Base-by-base conservation (phyloP, 192 early-diverging fungal genomes). In the Linderina pennispora region DNA sequence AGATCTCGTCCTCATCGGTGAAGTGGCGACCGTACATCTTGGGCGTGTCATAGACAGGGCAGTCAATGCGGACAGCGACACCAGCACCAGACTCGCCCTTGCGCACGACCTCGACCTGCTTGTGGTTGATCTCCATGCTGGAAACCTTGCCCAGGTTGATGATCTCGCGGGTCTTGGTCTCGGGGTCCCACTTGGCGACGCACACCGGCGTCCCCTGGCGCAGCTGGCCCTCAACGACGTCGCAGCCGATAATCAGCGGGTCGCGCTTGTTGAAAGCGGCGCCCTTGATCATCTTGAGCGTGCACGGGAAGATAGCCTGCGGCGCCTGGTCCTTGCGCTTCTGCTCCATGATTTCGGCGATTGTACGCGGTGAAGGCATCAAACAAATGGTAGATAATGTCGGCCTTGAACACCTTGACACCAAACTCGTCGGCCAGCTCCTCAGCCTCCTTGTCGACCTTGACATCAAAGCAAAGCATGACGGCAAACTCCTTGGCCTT, bases 351-450 rank as follows among this genome's bases (percentile, higher is more conserved):
- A 99, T 59, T 37, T 79, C 74, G 42, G 79, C 71, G 62, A n/a
- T 74, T 74, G 62, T 99, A 94, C 21, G 80, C 85, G 3, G 82
- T 90, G 53, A 88, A 99, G 42, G 80, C 64, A 62, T 99, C 96
- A 60, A 96, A 97, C 84, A 99, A 77, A 56, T 96, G 94, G 74
- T 99, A 99, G 94, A 99, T 99, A 58, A 97, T 95, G 56, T 99
- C 92, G 22, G 96, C 96, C 48, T 80, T 83, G 75, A 96, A 99
- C 20, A 99, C 75, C 65, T 82, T 89, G 45, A 99, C 79, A 28
- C 94, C 94, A 32, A 89, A 36, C 39, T 94, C 87, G 14, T 96
- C 84, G 0, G 97, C 97, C 77, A 93, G 58, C 23, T 92, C 83
- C 64, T 84, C 77, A 0, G 93, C 94, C 8, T 99, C 97, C 53